A percentile compares a stretch with the other conserved stretches of the same genome.
These are phyloP conservation scores for Beauveria pseudobassiana DNA, from an alignment of 2,329 filamentous ascomycete species.

Conservation along the genomic window DNA sequence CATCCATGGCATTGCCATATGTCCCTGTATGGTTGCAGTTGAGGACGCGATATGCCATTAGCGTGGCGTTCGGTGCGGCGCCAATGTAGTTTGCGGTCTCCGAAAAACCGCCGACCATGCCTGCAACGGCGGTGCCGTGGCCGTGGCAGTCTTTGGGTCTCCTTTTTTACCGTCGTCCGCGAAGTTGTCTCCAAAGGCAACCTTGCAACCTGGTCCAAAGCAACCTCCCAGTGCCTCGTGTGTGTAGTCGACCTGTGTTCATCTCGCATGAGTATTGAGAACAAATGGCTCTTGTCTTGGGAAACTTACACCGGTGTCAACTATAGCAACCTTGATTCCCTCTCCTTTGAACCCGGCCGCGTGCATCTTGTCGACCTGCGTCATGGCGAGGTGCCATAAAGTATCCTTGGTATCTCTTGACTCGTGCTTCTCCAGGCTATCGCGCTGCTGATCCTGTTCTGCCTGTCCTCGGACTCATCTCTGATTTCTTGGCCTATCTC, in stretches of 20 bases:
- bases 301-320: conserved; percentile 37
- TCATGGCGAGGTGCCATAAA: conserved; percentile 39
- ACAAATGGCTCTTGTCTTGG: not conserved
- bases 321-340: conserved; percentile 38
- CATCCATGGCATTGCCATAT: not conserved
- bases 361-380: conserved; percentile 39
- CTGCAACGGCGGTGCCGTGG: conserved; percentile 55
- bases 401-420: conserved; percentile 19
- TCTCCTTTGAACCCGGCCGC: conserved; percentile 34
- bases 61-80: not conserved
- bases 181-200: conserved; percentile 50
- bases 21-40: not conserved
- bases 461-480: not conserved
- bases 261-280: not conserved
- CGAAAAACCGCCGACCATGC: conserved; percentile 52
- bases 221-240: conserved; percentile 24
- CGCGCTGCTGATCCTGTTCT: not conserved
- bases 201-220: conserved; percentile 51
- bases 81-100: conserved; percentile 11
- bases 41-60: not conserved
- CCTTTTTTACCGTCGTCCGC: conserved; percentile 48
- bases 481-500: not conserved
- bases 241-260: not conserved
- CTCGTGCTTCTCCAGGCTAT: not conserved
- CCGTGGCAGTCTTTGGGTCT: conserved; percentile 49